Evolutionary conservation across 164 flowering plant species (phyloP).

Genomic region (Liriodendron chinense): DNA sequence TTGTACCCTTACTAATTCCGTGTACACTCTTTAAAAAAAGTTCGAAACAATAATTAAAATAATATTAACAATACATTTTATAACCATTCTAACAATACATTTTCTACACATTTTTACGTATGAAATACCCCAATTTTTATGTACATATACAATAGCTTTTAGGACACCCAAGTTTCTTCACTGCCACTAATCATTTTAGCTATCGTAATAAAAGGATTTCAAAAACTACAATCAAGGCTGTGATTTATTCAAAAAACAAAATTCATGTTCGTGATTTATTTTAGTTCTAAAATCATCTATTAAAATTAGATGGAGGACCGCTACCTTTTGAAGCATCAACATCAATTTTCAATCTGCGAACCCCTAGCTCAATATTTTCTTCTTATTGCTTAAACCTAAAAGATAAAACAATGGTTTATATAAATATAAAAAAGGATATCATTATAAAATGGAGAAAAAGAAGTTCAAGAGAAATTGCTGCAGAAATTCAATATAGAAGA

Average conservation of each 20-base stretch:
- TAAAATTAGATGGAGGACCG: background rate
- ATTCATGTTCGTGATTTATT: too few species aligned
- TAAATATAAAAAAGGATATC: background rate
- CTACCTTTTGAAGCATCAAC: conserved; percentile 90
- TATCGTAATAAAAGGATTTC: background rate
- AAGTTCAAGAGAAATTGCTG: background rate
- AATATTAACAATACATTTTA: too few species aligned
- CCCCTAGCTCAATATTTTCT: conserved; percentile 68
- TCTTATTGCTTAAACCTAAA: conserved; percentile 63
- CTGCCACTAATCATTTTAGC: too few species aligned
- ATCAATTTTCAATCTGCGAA: conserved; percentile 76
- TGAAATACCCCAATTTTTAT: too few species aligned
- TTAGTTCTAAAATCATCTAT: background rate
- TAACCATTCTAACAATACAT: too few species aligned
- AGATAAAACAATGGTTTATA: conserved; percentile 15
- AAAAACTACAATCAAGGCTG: background rate
- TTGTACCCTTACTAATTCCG: too few species aligned
- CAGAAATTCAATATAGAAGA: background rate
- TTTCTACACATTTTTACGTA: too few species aligned
- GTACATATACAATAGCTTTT: too few species aligned
- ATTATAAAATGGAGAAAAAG: background rate
- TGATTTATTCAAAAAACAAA: background rate
- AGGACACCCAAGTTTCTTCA: too few species aligned
- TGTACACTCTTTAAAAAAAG: too few species aligned
- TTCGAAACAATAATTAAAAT: too few species aligned